Evolutionary conservation across 23 red algal species (phyloP).

Genomic region (Gracilariopsis chorda): DNA sequence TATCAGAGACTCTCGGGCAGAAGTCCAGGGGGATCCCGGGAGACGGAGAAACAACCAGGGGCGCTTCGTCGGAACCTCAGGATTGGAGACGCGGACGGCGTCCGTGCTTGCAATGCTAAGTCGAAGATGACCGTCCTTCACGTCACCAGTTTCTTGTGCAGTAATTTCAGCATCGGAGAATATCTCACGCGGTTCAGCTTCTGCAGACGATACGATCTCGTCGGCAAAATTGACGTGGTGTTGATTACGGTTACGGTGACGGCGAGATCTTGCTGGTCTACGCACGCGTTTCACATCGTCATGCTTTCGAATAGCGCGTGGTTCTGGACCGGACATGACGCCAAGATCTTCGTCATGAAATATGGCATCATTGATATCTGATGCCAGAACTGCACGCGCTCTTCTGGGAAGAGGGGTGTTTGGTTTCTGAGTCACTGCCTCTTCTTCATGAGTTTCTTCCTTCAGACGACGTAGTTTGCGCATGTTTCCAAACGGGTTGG

Average conservation of each 20-base stretch:
- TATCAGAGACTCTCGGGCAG: background rate
- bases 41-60: background rate
- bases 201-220: background rate
- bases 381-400: background rate
- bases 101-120: background rate
- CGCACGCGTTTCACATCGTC: background rate
- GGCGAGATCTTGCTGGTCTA: background rate
- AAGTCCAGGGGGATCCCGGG: slow-evolving; percentile 4
- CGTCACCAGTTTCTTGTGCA: background rate
- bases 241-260: too few relatives aligned
- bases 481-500: background rate
- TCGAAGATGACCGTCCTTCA: background rate
- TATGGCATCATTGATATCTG: background rate
- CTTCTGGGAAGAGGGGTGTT: background rate
- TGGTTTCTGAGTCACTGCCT: background rate
- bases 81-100: background rate
- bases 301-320: background rate
- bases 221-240: background rate
- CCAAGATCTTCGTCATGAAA: background rate
- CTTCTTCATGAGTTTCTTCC: background rate
- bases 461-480: background rate
- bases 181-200: background rate
- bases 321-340: background rate
- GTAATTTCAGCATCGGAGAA: background rate
- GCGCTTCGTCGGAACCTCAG: background rate